Evolutionary conservation across 495 filamentous ascomycete genomes (phyloP).

Genomic region (Chaetomium fimeti): DNA sequence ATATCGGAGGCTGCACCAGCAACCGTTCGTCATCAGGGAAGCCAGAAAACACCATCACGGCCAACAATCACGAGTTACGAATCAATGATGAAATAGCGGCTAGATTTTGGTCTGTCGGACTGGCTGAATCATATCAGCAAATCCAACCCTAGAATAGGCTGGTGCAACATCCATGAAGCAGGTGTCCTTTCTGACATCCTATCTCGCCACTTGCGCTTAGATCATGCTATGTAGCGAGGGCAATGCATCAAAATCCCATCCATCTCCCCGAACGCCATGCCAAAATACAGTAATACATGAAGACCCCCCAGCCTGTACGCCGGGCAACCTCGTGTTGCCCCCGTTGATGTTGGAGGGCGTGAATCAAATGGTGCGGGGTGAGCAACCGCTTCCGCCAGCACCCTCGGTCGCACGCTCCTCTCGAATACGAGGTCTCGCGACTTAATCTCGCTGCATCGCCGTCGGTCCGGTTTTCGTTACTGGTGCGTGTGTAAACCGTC

Average conservation of each 20-base stretch:
- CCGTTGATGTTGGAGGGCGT: not conserved
- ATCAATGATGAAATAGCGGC: not conserved
- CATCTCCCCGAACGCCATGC: slow-evolving; percentile 6
- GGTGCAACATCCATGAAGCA: not conserved
- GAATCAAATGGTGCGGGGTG: not conserved
- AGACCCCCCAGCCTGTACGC: not conserved
- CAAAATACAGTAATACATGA: slow-evolving; percentile 8
- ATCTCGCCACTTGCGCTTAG: not conserved
- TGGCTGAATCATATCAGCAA: not conserved
- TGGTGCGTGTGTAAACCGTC: not conserved
- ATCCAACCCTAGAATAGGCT: not conserved
- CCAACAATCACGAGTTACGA: not conserved
- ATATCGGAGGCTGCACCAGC: slow-evolving; percentile 21
- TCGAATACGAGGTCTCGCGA: not conserved
- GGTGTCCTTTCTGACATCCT: not conserved
- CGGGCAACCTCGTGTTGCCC: slow-evolving; percentile 4
- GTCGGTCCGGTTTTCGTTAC: not conserved
- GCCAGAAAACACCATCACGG: not conserved
- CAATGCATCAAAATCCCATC: not conserved
- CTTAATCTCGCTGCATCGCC: not conserved
- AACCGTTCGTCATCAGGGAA: not conserved
- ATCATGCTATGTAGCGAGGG: not conserved
- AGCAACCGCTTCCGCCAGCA: not conserved
- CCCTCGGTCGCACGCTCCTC: not conserved
- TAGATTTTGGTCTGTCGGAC: not conserved